Evolutionary conservation across 106 monocot species (phyloP), one percentile per base, ranked within the genome.

Genomic region (Hemerocallis citrina): DNA sequence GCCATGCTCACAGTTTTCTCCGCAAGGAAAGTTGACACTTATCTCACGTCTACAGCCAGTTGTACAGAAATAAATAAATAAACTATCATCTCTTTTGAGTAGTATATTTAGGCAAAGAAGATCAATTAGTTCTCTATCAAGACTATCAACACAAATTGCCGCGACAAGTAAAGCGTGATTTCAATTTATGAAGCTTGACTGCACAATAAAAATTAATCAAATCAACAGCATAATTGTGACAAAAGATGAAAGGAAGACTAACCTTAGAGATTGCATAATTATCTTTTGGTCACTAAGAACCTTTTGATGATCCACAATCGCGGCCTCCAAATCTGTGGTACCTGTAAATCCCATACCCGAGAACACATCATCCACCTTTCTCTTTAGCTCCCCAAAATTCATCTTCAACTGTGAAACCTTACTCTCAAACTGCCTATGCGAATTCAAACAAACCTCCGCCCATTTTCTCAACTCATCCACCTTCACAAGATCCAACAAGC

Each of bases 211-310:
- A 65, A 7, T 20, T 52, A 50, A 7, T 45, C n/a, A 57, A 1
- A 13, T 60, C 3, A 61, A 54, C 19, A 6, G 45, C 55, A 48
- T 2, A 32, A 57, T 35, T 15, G 22, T 57, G 16, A 14, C 57
- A 22, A 36, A 57, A 22, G 19, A 36, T 5, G 4, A 22, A 7
- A 12, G 0, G 9, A 4, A 19, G 2, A 65, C 81, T 59, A 70
- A 96, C 96, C 96, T 96, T 49, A 96, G 64, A 23, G 86, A 70
- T 55, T 92, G 92, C 92, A 92, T 92, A 30, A 88, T 82, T 45
- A 73, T 88, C 32, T 85, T 83, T 72, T 92, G 98, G 57, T 99
- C 82, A 63, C 52, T 73, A 11, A 99, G 59, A 52, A 88, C 45
- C 55, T 61, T 85, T 7, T 80, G 74, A 40, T 88, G 80, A 14